These are phyloP conservation scores for Taiozyma sp. DNA, from an alignment of 1,139 yeast genomes.

Conservation along the genomic window DNA sequence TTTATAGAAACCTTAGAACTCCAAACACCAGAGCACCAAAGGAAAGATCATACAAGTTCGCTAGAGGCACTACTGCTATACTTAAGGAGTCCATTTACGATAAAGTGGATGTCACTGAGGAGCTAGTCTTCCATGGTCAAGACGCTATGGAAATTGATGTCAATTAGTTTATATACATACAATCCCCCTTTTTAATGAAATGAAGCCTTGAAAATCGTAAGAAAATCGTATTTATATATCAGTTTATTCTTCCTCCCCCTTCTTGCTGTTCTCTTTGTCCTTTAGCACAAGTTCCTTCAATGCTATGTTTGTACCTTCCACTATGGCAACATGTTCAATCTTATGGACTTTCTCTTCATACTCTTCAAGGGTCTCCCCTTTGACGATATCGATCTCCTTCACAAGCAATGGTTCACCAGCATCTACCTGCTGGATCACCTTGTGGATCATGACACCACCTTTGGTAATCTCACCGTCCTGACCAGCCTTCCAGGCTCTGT, in stretches of 20 bases:
- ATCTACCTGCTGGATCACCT: conserved; percentile 92
- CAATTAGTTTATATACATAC: not conserved
- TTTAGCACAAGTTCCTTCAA: conserved; percentile 34
- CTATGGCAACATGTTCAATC: conserved; percentile 85
- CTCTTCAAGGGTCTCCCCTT: conserved; percentile 70
- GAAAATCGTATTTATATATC: not conserved
- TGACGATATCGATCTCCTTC: conserved; percentile 63
- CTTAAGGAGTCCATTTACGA: conserved; percentile 61
- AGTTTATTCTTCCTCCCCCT: conserved; percentile 5
- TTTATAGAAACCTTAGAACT: conserved; percentile 81
- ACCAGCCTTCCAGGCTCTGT: conserved; percentile 93
- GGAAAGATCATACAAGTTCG: conserved; percentile 77
- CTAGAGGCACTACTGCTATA: conserved; percentile 89
- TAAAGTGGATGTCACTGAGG: conserved; percentile 69
- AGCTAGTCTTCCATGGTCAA: conserved; percentile 37
- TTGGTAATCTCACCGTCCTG: conserved; percentile 68
- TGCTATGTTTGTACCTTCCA: conserved; percentile 76
- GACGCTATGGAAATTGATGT: conserved; percentile 76
- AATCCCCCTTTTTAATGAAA: not conserved
- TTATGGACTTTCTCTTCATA: conserved; percentile 84
- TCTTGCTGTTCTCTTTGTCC: not conserved
- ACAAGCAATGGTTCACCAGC: conserved; percentile 87
- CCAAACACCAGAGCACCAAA: conserved; percentile 86
- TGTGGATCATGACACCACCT: conserved; percentile 98
- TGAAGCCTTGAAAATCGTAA: not conserved